Evolutionary conservation across 805 yeast species (phyloP).

Genomic region (Metschnikowia baotianmanensis): DNA sequence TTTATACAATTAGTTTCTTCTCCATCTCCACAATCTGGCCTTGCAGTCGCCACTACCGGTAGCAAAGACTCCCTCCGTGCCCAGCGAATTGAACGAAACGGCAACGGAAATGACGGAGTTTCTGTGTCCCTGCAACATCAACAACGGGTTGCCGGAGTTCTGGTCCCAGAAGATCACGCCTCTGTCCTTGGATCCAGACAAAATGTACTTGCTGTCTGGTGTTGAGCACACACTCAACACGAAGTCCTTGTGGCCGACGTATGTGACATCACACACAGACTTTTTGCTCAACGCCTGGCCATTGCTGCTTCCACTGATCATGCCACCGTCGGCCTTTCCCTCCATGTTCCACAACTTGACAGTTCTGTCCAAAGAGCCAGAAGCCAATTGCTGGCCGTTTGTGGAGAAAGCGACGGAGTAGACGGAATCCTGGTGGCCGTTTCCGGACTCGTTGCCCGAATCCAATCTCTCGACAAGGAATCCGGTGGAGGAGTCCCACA

Average conservation of each 20-base stretch:
- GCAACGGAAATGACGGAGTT: conserved; percentile 94
- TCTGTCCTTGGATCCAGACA: conserved; percentile 94
- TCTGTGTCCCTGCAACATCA: conserved; percentile 96
- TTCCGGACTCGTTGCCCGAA: conserved; percentile 81
- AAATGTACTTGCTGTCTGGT: conserved; percentile 85
- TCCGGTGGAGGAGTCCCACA: conserved; percentile 94
- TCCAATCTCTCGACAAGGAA: conserved; percentile 89
- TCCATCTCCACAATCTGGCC: conserved; percentile 95
- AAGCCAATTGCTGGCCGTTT: conserved; percentile 86
- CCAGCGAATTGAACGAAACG: conserved; percentile 76
- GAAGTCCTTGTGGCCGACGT: conserved; percentile 94
- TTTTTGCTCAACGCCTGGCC: conserved; percentile 26
- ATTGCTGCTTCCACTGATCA: conserved; percentile 19
- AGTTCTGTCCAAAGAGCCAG: conserved; percentile 94
- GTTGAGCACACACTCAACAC: conserved; percentile 92
- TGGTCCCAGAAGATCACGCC: conserved; percentile 98
- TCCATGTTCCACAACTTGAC: conserved; percentile 94
- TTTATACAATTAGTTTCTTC: conserved; percentile 34
- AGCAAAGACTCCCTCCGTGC: conserved; percentile 82
- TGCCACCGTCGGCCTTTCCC: conserved; percentile 40
- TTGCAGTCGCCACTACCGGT: conserved; percentile 98
- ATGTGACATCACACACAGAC: conserved; percentile 82
- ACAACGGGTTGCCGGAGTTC: conserved; percentile 81
- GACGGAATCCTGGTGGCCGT: conserved; percentile 95
- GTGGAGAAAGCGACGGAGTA: conserved; percentile 92